Evolutionary conservation across 306 rosid species (phyloP).

Genomic region (Cucumis sativus): Cucumber_9930_V3 NC_026660.2:4995501-4996000

Average conservation of each 20-base stretch:
- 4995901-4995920: background rate
- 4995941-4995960: background rate
- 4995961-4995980: background rate
- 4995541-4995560: no score
- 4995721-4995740: background rate
- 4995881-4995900: background rate
- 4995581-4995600: no score
- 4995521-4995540: no score
- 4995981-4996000: constrained; percentile 12
- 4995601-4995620: no score
- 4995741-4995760: background rate
- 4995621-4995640: no score
- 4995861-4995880: background rate
- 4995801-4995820: constrained; percentile 17
- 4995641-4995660: no score
- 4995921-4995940: background rate
- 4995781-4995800: background rate
- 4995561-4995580: no score
- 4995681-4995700: no score
- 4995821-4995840: constrained; percentile 52
- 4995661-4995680: no score
- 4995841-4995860: constrained; percentile 76
- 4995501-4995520: no score
- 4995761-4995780: background rate
- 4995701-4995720: background rate